Conservation (phyloP, 1,139 yeast species). For the Candida sojae region DNA sequence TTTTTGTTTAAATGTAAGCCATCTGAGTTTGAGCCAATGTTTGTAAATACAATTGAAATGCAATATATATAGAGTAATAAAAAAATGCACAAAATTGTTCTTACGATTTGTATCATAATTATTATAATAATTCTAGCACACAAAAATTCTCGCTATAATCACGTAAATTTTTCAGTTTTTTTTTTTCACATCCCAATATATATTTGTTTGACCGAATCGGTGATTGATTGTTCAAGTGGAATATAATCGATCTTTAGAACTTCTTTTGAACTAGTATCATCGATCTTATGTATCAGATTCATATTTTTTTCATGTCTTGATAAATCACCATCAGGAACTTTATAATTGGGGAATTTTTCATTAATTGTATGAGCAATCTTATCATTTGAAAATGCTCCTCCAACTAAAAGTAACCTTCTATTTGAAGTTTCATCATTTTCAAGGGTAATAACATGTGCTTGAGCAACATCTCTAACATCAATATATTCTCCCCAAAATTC, state of each 20-base stretch:
- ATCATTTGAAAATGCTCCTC: constrained; percentile 25
- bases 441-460: constrained; percentile 49
- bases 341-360: constrained; percentile 17
- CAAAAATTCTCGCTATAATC: too few species aligned
- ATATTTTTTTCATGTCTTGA: constrained; percentile 2
- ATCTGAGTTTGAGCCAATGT: too few species aligned
- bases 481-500: constrained; percentile 23
- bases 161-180: too few species aligned
- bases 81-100: too few species aligned
- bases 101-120: too few species aligned
- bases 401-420: constrained; percentile 32
- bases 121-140: too few species aligned
- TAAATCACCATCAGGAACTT: constrained; percentile 13
- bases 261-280: constrained; percentile 26
- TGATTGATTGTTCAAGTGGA: constrained; percentile 31
- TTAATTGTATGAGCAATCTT: constrained; percentile 25
- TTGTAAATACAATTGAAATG: too few species aligned
- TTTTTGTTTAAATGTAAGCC: too few species aligned
- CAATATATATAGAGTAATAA: too few species aligned
- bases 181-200: constrained; percentile 16
- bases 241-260: constrained; percentile 36
- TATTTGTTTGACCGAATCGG: constrained; percentile 43
- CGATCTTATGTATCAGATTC: constrained; percentile 15
- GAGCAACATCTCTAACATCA: constrained; percentile 58
- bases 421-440: constrained; percentile 24